Conservation (phyloP, 75 land plant species). For the Azolla pinnata region DNA sequence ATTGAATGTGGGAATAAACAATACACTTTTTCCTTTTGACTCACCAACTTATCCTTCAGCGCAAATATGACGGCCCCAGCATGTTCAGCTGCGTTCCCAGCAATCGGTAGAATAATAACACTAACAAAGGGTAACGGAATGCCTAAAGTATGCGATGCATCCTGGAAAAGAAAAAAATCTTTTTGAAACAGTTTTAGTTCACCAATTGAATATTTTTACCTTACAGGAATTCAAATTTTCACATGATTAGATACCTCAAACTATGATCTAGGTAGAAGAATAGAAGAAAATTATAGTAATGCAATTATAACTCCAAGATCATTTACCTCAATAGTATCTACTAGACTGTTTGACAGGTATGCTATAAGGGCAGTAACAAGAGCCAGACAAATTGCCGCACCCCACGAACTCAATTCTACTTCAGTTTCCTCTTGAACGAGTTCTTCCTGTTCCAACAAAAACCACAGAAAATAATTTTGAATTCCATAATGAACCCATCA, state of each 20-base stretch:
- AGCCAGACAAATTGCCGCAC: slow-evolving; percentile 59
- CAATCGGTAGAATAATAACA: slow-evolving; percentile 57
- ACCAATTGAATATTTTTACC: no score
- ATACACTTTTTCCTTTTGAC: not conserved
- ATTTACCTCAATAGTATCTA: slow-evolving; percentile 77
- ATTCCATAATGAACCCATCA: no score
- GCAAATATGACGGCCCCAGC: slow-evolving; percentile 62
- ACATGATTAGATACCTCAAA: no score
- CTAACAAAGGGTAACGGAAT: slow-evolving; percentile 53
- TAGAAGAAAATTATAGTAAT: not conserved
- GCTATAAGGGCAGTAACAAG: slow-evolving; percentile 58
- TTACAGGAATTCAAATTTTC: no score
- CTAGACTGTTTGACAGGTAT: slow-evolving; percentile 64
- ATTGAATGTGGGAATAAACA: not conserved
- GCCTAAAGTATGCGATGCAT: slow-evolving; percentile 38
- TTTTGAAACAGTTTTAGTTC: no score
- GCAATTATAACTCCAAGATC: no score
- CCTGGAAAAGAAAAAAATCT: slow-evolving; percentile 21
- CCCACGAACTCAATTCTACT: slow-evolving; percentile 38
- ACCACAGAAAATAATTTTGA: no score
- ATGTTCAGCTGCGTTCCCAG: slow-evolving; percentile 74
- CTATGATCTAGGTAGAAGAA: not conserved
- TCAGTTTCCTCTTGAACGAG: not conserved
- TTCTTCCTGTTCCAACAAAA: no score
- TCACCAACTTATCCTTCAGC: slow-evolving; percentile 58